Base-by-base conservation (phyloP, 2,329 filamentous ascomycete genomes). In the Phialemoniopsis sp. region DNA sequence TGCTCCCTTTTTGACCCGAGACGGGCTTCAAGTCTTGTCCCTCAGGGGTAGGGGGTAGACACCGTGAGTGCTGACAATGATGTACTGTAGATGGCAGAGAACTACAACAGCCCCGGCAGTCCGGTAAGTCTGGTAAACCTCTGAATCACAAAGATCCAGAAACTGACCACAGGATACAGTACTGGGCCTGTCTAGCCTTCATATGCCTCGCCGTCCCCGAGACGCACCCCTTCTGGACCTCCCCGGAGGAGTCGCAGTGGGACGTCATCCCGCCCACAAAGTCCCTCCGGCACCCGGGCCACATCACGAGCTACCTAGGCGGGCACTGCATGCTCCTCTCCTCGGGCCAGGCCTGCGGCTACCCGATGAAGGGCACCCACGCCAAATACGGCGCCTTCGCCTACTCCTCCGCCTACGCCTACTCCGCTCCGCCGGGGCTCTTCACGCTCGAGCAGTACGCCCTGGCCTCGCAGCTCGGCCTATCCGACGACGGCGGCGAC, bases 371-470 rank as follows among this genome's bases (percentile, higher is more conserved):
- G 60, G 85, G 83, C 39, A 87, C 85, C 0, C 85, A 90, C 57
- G 84, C 86, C 45, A 90, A 90, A 54, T 90, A 90, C 58, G 86
- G 86, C 34, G 76, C 79, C 43, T 89, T 90, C 55, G 85, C 85
- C 6, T 90, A 90, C 62, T 85, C 80, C 53, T 82, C 82, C 38
- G 77, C 82, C 1, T 90, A 87, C 57, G 85, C 73, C 15, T 90
- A 89, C 63, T 87, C 82, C 0, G 86, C 89, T 0, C 85, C 86
- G 0, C 86, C 85, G 0, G 86, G 87, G 0, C 73, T 80, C 14
- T 87, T 88, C 58, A 82, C 82, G 1, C 73, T 90, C 2, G 85
- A 89, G 57, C 85, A 89, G 53, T 87, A 83, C 54, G 83, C 85
- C 0, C 76, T 87, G 2, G 85, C 87, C 40, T 87, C 81, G 5